Conservation (phyloP, 768 basidiomycete genomes). For the Saitozyma podzolica region DNA sequence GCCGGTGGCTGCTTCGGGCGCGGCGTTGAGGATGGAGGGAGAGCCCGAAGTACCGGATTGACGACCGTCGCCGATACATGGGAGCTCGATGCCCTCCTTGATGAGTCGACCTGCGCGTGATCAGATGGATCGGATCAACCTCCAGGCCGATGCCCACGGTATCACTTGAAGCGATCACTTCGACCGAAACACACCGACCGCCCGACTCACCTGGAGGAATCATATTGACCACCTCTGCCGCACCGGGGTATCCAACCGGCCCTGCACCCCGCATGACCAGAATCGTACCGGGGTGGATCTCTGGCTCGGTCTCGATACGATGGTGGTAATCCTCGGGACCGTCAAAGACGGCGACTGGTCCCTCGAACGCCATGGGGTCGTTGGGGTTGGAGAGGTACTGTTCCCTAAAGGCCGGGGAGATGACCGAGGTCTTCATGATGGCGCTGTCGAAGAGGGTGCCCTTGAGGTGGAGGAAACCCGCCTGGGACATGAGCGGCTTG, state of each 20-base stretch:
- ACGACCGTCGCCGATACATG: constrained; percentile 50
- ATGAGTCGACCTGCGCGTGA: constrained; percentile 28
- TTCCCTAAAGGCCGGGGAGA: constrained; percentile 43
- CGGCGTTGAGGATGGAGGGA: constrained; percentile 50
- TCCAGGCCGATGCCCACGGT: no score
- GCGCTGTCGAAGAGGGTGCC: constrained; percentile 49
- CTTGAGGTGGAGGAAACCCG: constrained; percentile 49
- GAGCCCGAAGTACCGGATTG: constrained; percentile 49
- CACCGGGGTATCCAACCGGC: constrained; percentile 45
- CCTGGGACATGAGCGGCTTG: constrained; percentile 39
- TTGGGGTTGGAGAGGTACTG: constrained; percentile 48
- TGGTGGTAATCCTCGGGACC: constrained; percentile 51
- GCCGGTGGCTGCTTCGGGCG: constrained; percentile 46
- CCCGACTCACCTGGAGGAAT: constrained; percentile 31
- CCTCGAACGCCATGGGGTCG: constrained; percentile 51
- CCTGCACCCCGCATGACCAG: constrained; percentile 52
- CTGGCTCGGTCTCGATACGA: constrained; percentile 29
- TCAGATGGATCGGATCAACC: no score
- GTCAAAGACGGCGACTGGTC: constrained; percentile 49
- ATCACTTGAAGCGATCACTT: no score
- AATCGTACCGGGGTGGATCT: constrained; percentile 42
- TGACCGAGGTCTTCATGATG: constrained; percentile 52
- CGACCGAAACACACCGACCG: no score
- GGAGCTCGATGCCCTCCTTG: constrained; percentile 49
- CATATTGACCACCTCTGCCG: constrained; percentile 50